phyloP scores from a whole-genome alignment of 768 basidiomycete species.

The Pleurotus tuber-regium region DNA sequence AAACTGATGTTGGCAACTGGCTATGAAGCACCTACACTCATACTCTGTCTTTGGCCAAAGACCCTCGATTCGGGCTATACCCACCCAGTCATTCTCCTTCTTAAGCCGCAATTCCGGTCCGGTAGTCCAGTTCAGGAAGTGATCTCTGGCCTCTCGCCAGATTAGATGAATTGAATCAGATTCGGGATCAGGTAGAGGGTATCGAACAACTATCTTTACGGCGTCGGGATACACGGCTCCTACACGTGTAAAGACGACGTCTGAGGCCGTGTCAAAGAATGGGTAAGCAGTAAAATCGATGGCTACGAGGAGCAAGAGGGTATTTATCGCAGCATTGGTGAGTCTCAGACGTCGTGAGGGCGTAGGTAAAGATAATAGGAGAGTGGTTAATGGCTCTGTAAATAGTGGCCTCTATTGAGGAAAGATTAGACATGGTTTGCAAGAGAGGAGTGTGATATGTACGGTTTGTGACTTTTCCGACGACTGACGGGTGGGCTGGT shows the following conservation, averaged over 20 bases:
- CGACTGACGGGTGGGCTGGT: background rate
- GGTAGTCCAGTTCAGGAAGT: constrained; percentile 44
- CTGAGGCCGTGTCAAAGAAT: constrained; percentile 48
- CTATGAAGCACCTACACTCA: constrained; percentile 67
- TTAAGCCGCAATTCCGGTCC: constrained; percentile 50
- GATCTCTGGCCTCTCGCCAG: constrained; percentile 39
- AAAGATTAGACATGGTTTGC: no score
- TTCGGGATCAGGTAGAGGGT: constrained; percentile 40
- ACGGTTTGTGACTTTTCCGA: no score
- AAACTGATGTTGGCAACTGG: background rate
- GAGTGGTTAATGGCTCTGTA: constrained; percentile 7
- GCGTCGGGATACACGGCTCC: constrained; percentile 67
- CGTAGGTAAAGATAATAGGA: constrained; percentile 35
- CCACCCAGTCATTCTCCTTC: constrained; percentile 55
- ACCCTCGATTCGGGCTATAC: constrained; percentile 48
- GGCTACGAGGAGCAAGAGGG: constrained; percentile 28
- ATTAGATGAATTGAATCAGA: constrained; percentile 34
- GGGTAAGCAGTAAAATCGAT: constrained; percentile 57
- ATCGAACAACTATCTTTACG: constrained; percentile 62
- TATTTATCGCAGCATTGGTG: constrained; percentile 30
- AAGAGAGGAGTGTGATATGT: no score
- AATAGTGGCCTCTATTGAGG: no score
- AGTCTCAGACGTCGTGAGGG: constrained; percentile 26
- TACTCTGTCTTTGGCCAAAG: constrained; percentile 71
- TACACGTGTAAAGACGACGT: constrained; percentile 63